Base-by-base conservation (phyloP, 306 rosid genomes). In the Prosopis cineraria region DNA sequence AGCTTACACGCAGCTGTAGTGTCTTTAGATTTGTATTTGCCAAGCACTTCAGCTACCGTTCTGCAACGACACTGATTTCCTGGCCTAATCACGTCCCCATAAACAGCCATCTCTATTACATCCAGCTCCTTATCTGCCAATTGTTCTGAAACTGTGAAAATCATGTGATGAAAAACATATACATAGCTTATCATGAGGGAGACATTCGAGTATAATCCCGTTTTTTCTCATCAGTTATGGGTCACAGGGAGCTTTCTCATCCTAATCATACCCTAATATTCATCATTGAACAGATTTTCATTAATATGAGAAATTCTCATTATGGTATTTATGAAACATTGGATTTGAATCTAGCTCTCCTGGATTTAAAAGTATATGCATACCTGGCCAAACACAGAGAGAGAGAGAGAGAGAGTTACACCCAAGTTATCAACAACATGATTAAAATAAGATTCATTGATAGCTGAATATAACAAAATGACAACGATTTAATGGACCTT, bases 41-140 rank as follows among this genome's bases (percentile, higher is more conserved):
- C 98, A 27, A 95, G 99, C 91, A 88, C 83, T 82, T 95, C 98
- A 14, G 96, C 97, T 56, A 91, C 83, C 11, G 97, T 92, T 84
- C 89, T 87, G 86, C 98, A 93, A 19, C 97, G 88, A 80, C 99
- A 95, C 70, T 93, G 88, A 74, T 89, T 93, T 80, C 98, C 99
- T 41, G 97, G 97, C 48, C 99, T 84, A 69, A 88, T 50, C 72
- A 93, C 99, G 67, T 95, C 97, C 1, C 99, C 99, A n/a, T 92
- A 93, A 50, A 95, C 96, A 55, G 98, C 99, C 99, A 95, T 95
- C 87, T 95, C 98, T 37, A 95, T 89, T 73, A 95, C 74, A 81
- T 93, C 98, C 0, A 95, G 96, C 85, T 91, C 98, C 90, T 86
- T 95, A 60, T 95, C 98, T 95, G 91, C 75, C 73, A 75, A 34